These are phyloP conservation scores for Dipodascus geniculatus DNA, from an alignment of 805 yeast species.

Conservation along the genomic window DNA sequence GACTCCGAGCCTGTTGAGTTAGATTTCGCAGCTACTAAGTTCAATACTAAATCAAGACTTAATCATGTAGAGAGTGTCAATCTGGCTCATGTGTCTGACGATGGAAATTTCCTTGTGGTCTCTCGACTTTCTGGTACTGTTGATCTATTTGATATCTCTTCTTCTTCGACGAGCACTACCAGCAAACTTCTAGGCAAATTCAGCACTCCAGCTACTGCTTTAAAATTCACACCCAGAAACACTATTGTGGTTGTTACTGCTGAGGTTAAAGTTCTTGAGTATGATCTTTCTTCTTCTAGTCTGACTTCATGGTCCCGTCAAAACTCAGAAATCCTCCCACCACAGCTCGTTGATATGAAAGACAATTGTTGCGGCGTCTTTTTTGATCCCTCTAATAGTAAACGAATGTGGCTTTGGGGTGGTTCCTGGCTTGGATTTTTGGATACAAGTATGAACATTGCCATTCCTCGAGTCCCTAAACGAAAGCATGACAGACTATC, in stretches of 20 bases:
- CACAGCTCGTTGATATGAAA: constrained; percentile 40
- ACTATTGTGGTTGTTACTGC: constrained; percentile 56
- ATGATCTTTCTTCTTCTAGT: constrained; percentile 30
- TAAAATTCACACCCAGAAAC: constrained; percentile 40
- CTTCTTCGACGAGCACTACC: constrained; percentile 18
- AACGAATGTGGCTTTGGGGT: constrained; percentile 78
- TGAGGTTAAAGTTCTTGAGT: constrained; percentile 67
- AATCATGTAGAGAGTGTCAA: constrained; percentile 42
- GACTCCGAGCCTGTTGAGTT: neutral
- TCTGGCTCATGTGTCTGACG: constrained; percentile 37
- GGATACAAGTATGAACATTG: constrained; percentile 49
- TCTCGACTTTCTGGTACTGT: constrained; percentile 58
- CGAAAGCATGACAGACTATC: constrained; percentile 33
- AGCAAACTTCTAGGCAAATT: constrained; percentile 4
- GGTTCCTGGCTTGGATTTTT: constrained; percentile 69
- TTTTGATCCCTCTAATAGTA: constrained; percentile 29
- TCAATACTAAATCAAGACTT: constrained; percentile 19
- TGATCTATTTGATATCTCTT: constrained; percentile 32
- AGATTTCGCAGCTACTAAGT: neutral
- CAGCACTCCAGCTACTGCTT: constrained; percentile 39
- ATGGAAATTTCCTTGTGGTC: constrained; percentile 38
- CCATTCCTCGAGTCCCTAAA: constrained; percentile 29
- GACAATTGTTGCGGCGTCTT: constrained; percentile 71
- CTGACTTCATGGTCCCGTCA: constrained; percentile 68
- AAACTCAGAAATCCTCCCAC: constrained; percentile 67